Evolutionary conservation across 352 stramenopile species (phyloP), one percentile per base, ranked within the genome.

Genomic region (Globisporangium spinosum): DNA sequence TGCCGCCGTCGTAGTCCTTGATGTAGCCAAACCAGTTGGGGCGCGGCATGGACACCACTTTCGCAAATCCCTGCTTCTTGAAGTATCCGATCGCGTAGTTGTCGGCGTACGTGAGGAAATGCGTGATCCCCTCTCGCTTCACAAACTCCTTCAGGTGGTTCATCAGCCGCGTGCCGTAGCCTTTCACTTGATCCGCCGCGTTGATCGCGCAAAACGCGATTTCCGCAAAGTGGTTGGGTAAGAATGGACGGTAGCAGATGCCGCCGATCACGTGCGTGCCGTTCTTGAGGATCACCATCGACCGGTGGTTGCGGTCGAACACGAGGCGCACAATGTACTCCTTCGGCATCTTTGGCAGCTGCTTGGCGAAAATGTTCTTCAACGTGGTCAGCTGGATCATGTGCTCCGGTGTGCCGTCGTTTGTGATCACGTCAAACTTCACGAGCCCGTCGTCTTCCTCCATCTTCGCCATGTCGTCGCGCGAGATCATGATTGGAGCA

Each of bases 1-100:
- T 99, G 25, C 96, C 98, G 54, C 97, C 97, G 75, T 99, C 98
- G 75, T 99, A 99, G 78, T 99, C 97, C 79, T 99, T 99, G 75
- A 99, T 99, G 75, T 99, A 98, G 17, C 96, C 96, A 51, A 97
- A 96, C 89, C 98, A 99, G 53, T 97, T 94, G 32, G 75, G 69
- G 2, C 80, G 74, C 53, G 85, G 76, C 83, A 97, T 94, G 10
- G 88, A 93, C 23, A 97, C 91, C 75, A 81, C 89, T 77, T 89
- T 93, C n/a, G 85, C 81, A 51, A 96, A 96, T 10, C 89, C 89
- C 58, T 99, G 98, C 78, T 99, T 99, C 74, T 98, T 98, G 64
- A 98, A 98, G 77, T 99, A 99, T n/a, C 97, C 97, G 68, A 98
- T 98, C 43, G 96, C 97, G 73, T 98, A 99, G 78, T 99, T 99